Evolutionary conservation across 2,329 filamentous ascomycete genomes (phyloP).

Genomic region (Aureobasidium lini): DNA sequence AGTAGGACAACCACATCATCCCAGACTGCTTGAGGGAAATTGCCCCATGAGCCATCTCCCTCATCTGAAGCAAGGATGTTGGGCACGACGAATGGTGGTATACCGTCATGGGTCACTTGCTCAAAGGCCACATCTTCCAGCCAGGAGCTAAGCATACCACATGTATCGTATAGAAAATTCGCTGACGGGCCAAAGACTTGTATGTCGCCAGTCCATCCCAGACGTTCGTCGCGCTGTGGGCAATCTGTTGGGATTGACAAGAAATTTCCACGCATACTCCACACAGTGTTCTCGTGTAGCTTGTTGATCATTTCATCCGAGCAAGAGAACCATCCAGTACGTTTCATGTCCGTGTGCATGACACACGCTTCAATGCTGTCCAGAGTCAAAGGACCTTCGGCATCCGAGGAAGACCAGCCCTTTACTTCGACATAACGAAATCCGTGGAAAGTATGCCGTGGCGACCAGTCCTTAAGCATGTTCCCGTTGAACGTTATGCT

Average conservation of each 20-base stretch:
- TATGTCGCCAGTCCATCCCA: constrained; percentile 48
- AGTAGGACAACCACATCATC: constrained; percentile 32
- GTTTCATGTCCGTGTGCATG: constrained; percentile 47
- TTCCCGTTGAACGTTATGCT: constrained; percentile 29
- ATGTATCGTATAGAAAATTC: constrained; percentile 47
- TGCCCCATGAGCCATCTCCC: constrained; percentile 14
- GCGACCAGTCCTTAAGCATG: constrained; percentile 32
- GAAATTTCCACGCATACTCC: constrained; percentile 55
- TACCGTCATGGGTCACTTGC: constrained; percentile 22
- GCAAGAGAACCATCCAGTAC: constrained; percentile 44
- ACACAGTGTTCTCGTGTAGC: constrained; percentile 48
- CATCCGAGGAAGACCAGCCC: constrained; percentile 33
- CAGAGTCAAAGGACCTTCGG: constrained; percentile 7
- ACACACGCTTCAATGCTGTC: constrained; percentile 33
- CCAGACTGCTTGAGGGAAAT: constrained; percentile 30
- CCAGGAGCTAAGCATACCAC: constrained; percentile 46
- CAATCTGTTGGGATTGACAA: constrained; percentile 52
- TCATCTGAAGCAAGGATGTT: constrained; percentile 14
- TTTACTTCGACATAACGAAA: constrained; percentile 46
- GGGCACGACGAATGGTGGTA: constrained; percentile 21
- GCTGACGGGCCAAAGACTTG: constrained; percentile 45
- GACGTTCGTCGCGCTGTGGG: constrained; percentile 48
- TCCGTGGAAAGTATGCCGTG: constrained; percentile 47
- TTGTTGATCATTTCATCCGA: constrained; percentile 47
- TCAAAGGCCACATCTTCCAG: constrained; percentile 39